Conservation (phyloP, 176 grass and related monocot genomes). For the Cenchrus americanus region DNA sequence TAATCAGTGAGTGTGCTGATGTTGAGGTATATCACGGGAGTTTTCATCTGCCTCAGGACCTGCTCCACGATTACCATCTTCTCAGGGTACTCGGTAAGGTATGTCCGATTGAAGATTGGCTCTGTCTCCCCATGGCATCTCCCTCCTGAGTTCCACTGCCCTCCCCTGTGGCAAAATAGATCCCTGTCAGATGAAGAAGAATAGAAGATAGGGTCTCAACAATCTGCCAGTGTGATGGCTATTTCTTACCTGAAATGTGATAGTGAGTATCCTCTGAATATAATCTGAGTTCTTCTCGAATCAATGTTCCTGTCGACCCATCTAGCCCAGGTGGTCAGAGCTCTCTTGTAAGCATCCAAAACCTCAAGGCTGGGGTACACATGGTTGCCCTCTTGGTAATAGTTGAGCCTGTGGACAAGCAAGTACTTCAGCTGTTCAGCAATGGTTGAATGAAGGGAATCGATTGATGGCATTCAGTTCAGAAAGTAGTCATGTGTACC, state of each 20-base stretch:
- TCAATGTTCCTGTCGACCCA: slow-evolving; percentile 87
- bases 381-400: slow-evolving; percentile 83
- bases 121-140: slow-evolving; percentile 77
- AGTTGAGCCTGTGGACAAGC: slow-evolving; percentile 59
- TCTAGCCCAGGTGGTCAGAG: slow-evolving; percentile 74
- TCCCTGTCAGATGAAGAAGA: background rate
- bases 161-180: slow-evolving; percentile 60
- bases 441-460: background rate
- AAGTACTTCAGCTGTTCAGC: background rate
- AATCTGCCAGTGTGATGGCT: background rate
- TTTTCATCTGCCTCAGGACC: slow-evolving; percentile 69
- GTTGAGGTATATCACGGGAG: slow-evolving; percentile 86
- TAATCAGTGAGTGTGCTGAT: slow-evolving; percentile 84
- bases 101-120: slow-evolving; percentile 74
- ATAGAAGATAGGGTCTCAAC: background rate
- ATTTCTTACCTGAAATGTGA: slow-evolving; percentile 76
- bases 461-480: slow-evolving; percentile 5
- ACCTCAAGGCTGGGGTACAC: slow-evolving; percentile 70
- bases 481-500: slow-evolving; percentile 45
- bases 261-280: slow-evolving; percentile 85
- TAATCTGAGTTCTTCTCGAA: slow-evolving; percentile 70
- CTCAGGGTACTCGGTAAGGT: slow-evolving; percentile 73
- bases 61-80: slow-evolving; percentile 77
- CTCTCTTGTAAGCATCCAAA: slow-evolving; percentile 79
- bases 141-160: slow-evolving; percentile 89